Evolutionary conservation across 768 basidiomycete genomes (phyloP).

Genomic region (Inosperma sp.): DNA sequence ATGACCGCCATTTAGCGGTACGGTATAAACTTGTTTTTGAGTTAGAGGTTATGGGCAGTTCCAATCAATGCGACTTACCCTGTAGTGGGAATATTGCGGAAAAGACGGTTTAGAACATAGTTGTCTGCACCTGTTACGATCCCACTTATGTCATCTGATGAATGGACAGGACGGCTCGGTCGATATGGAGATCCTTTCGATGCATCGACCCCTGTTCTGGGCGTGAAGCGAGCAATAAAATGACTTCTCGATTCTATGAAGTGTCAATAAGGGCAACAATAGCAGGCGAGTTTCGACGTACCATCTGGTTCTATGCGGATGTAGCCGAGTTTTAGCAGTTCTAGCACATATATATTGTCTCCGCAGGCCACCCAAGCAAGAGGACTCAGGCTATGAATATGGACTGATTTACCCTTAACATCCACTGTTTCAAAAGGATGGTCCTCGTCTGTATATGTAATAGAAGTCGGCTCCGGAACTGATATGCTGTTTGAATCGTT

Average conservation of each 20-base stretch:
- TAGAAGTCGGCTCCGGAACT: slow-evolving; percentile 46
- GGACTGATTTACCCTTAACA: slow-evolving; percentile 47
- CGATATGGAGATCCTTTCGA: slow-evolving; percentile 43
- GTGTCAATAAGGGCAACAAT: neutral
- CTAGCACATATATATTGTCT: slow-evolving; percentile 62
- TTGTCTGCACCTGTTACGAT: slow-evolving; percentile 69
- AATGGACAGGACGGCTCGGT: slow-evolving; percentile 48
- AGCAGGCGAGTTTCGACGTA: slow-evolving; percentile 26
- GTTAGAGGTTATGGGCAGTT: neutral
- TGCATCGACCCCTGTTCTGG: slow-evolving; percentile 40
- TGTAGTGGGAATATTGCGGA: slow-evolving; percentile 42
- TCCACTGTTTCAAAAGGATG: slow-evolving; percentile 62
- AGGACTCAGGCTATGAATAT: slow-evolving; percentile 49
- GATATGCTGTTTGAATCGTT: neutral
- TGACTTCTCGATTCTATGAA: neutral
- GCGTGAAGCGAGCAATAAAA: slow-evolving; percentile 52
- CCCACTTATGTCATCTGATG: slow-evolving; percentile 49
- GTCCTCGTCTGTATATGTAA: slow-evolving; percentile 75
- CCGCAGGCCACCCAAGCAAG: slow-evolving; percentile 83
- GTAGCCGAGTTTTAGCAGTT: slow-evolving; percentile 66
- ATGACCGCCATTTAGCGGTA: slow-evolving; percentile 60
- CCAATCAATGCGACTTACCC: slow-evolving; percentile 38
- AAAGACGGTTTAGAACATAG: slow-evolving; percentile 52
- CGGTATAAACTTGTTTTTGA: slow-evolving; percentile 47
- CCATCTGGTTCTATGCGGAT: slow-evolving; percentile 54